Percentiles rank a stretch among this genome's conserved stretches.
These are phyloP conservation scores for Moniliella sp. DNA, from an alignment of 1,284 basidiomycete genomes.

Conservation along the genomic window DNA sequence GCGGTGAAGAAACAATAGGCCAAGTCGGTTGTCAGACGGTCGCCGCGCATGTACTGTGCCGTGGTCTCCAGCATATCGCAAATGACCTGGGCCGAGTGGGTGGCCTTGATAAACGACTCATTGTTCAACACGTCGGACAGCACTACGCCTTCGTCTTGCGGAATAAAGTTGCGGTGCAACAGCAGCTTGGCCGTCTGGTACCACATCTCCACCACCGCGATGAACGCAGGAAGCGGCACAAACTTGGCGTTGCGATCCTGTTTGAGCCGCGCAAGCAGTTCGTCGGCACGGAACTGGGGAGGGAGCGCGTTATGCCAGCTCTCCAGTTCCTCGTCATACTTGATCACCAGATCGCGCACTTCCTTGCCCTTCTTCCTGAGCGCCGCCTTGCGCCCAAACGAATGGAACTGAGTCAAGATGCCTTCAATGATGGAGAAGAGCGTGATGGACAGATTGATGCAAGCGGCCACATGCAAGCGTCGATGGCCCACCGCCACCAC, in stretches of 20 bases:
- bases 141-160: constrained; percentile 14
- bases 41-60: constrained; percentile 12
- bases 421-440: constrained; percentile 22
- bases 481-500: constrained; percentile 1
- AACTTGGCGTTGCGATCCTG: background rate
- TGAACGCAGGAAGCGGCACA: constrained; percentile 12
- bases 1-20: constrained; percentile 25
- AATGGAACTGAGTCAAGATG: constrained; percentile 17
- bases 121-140: constrained; percentile 13
- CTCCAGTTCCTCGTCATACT: constrained; percentile 13
- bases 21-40: constrained; percentile 13
- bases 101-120: constrained; percentile 10
- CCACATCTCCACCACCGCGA: constrained; percentile 18
- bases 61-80: constrained; percentile 15
- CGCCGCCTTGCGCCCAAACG: constrained; percentile 16
- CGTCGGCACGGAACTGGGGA: background rate
- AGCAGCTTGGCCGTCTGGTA: constrained; percentile 17
- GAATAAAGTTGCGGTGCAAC: constrained; percentile 22
- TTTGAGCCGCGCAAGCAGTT: background rate
- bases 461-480: constrained; percentile 13
- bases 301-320: constrained; percentile 4
- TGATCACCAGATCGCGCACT: constrained; percentile 7
- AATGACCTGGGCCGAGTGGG: constrained; percentile 15
- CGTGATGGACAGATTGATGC: constrained; percentile 16
- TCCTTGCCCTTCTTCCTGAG: constrained; percentile 14